Base-by-base conservation (phyloP, 306 rosid genomes). In the Vicia villosa region DNA sequence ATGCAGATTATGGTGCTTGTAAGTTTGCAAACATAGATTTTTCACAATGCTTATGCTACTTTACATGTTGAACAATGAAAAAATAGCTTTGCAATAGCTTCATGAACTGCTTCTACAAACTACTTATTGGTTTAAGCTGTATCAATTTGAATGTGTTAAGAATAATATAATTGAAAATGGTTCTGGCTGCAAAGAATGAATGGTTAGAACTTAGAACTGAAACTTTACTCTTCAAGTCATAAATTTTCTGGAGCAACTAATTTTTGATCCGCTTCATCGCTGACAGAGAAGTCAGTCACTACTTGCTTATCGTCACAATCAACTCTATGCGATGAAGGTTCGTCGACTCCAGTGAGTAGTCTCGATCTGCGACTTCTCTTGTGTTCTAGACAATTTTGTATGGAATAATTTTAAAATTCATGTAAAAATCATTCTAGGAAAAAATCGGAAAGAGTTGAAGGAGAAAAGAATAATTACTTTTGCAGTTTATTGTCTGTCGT, bases 401-500 rank as follows among this genome's bases (percentile, higher is more conserved):
- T 7, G 56, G 45, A 43, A 55, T 40, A 42, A 68, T n/a, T 30
- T 81, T 69, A 71, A 71, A 80, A 76, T 63, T 46, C 12, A 51
- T 45, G 80, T 17, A 5, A 42, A 57, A 6, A 10, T 8, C 68
- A 51, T 43, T 10, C 2, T 60, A 7, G 37, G 22, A 49, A 41
- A n/a, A 46, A 34, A 72, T 37, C 40, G n/a, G 49, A 40, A n/a
- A 49, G 14, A 42, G 24, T 55, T 57, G 15, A 12, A 55, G 50
- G 38, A 34, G 49, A 55, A 43, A 63, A 14, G 63, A 9, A 65
- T 2, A 13, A 6, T 52, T 88, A 92, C 97, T 92, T 83, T 87
- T 92, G 9, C 81, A 75, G 4, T 77, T 81, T 13, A 92, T 89
- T 45, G 92, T 73, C 0, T 68, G 79, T 26, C 97, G 87, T 45